phyloP scores from a whole-genome alignment of 176 grass and related monocot genomes.

The Musa beccarii region DNA sequence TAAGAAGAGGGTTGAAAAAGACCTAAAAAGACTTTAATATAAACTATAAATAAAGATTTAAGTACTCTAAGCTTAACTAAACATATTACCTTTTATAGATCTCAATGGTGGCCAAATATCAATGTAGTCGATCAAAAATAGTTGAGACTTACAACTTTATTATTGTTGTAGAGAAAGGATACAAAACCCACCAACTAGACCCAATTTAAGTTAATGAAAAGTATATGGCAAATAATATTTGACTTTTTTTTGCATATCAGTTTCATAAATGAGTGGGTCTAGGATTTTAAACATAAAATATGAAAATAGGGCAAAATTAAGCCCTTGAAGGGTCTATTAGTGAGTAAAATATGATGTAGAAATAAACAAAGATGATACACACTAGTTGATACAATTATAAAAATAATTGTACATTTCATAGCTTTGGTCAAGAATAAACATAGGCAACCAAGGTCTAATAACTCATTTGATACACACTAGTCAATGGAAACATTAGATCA shows the following conservation, averaged over 20 bases:
- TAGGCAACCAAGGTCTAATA: background rate
- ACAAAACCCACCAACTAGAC: background rate
- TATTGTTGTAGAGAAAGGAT: background rate
- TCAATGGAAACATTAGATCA: background rate
- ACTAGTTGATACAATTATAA: no score
- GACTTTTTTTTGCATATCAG: background rate
- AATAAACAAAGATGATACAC: background rate
- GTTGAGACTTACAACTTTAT: no score
- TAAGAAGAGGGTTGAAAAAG: no score
- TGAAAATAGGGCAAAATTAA: background rate
- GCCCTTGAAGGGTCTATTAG: background rate
- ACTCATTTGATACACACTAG: background rate
- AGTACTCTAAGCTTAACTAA: no score
- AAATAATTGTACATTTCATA: background rate
- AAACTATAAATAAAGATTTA: no score
- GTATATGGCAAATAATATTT: background rate
- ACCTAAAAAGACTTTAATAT: no score
- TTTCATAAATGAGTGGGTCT: background rate
- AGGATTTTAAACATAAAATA: background rate
- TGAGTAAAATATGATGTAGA: background rate
- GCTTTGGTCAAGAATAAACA: background rate
- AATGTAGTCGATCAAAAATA: no score
- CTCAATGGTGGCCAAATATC: rapidly evolving
- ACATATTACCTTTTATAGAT: no score
- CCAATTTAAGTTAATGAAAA: background rate